phyloP scores from a whole-genome alignment of 78 protist species.

The Dictyostelium purpureum region DNA sequence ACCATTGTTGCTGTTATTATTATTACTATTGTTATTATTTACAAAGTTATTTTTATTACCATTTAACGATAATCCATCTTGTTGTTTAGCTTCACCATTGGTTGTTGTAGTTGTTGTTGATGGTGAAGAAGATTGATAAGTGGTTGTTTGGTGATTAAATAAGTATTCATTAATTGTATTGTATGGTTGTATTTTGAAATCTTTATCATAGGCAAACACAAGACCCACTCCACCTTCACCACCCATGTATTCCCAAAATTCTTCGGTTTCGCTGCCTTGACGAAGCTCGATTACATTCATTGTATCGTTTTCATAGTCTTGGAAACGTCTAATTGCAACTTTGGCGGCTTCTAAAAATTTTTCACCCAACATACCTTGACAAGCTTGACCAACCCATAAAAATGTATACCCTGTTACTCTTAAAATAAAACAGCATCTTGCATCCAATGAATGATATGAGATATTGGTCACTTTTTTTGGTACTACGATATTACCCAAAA shows the following conservation, averaged over 20 bases:
- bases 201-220: slow-evolving; percentile 27
- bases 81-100: neutral
- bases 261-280: slow-evolving; percentile 38
- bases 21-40: slow-evolving; percentile 1
- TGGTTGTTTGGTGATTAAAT: slow-evolving; percentile 20
- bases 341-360: slow-evolving; percentile 34
- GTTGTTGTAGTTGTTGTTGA: slow-evolving; percentile 31
- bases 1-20: neutral
- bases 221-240: slow-evolving; percentile 38
- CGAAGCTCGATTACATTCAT: neutral
- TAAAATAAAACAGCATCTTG: slow-evolving; percentile 61
- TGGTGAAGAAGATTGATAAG: neutral
- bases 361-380: neutral
- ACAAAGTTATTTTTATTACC: neutral
- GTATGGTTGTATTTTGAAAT: neutral
- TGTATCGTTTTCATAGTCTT: slow-evolving; percentile 27
- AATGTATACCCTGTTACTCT: neutral
- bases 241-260: slow-evolving; percentile 43
- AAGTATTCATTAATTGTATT: neutral
- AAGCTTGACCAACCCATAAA: slow-evolving; percentile 60
- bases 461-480: slow-evolving; percentile 8
- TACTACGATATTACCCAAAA: slow-evolving; percentile 20
- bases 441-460: slow-evolving; percentile 40
- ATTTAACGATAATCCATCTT: neutral
- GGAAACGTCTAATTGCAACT: slow-evolving; percentile 22